phyloP scores from a whole-genome alignment of 495 filamentous ascomycete species.

The Annulohypoxylon stygium region DNA sequence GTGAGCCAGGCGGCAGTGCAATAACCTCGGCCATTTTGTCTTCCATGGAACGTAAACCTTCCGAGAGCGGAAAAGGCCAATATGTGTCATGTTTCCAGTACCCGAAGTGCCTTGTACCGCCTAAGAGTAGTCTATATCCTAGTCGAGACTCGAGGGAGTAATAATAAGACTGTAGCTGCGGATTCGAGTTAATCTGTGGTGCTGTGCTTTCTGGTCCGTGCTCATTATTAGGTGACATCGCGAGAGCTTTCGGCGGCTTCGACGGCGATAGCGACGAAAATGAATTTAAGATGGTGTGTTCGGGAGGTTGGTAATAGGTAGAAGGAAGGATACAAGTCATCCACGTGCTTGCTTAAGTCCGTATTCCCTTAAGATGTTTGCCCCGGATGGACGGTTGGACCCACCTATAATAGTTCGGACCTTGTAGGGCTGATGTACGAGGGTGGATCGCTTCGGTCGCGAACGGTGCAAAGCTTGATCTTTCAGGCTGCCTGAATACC shows the following conservation, averaged over 20 bases:
- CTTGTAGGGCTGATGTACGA: not conserved
- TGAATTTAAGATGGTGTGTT: not conserved
- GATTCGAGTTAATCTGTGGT: constrained; percentile 55
- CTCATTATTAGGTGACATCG: not conserved
- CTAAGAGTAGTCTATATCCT: constrained; percentile 64
- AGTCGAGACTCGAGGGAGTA: constrained; percentile 62
- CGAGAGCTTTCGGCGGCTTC: not conserved
- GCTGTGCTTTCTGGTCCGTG: constrained; percentile 11
- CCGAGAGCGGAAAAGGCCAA: constrained; percentile 64
- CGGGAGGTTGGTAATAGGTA: not conserved
- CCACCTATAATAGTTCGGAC: not conserved
- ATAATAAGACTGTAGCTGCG: constrained; percentile 60
- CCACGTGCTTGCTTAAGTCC: not conserved
- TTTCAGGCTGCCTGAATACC: not conserved
- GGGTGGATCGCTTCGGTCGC: not conserved
- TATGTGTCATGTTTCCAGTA: constrained; percentile 61
- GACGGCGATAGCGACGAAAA: not conserved
- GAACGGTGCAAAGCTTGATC: not conserved
- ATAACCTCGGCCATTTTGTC: constrained; percentile 59
- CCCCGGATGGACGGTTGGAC: not conserved
- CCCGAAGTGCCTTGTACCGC: constrained; percentile 66
- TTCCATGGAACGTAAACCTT: constrained; percentile 62
- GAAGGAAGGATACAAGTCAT: not conserved
- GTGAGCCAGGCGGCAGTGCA: constrained; percentile 52
- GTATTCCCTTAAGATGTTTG: not conserved